Evolutionary conservation across 108 stramenopile species (phyloP).

Genomic region (Nitzschia putrida): DNA sequence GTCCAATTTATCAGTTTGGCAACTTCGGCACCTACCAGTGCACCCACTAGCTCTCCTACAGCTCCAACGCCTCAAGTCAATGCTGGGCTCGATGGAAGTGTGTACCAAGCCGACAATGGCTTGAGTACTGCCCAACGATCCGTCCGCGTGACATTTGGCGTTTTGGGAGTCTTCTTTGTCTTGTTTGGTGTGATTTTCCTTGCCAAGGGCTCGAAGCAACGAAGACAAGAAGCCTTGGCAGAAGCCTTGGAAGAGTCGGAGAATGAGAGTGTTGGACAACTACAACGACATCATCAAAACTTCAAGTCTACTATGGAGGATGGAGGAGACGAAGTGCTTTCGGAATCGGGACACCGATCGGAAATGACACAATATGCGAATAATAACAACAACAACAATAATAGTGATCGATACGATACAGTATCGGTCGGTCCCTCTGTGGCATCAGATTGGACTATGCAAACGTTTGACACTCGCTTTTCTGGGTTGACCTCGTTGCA

Average conservation of each 20-base stretch:
- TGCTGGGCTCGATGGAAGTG: not conserved
- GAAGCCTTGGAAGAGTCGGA: no score
- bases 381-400: no score
- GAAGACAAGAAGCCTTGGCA: not conserved
- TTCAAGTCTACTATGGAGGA: no score
- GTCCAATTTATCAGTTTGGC: not conserved
- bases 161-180: conserved; percentile 9
- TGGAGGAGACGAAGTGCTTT: not conserved
- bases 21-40: not conserved
- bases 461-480: not conserved
- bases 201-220: not conserved
- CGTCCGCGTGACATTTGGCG: not conserved
- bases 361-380: conserved; percentile 22
- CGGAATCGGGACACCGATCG: not conserved
- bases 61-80: not conserved
- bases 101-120: not conserved
- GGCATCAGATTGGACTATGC: conserved; percentile 19
- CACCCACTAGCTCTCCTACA: conserved; percentile 2
- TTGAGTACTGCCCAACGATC: not conserved
- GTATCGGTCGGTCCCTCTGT: conserved; percentile 14
- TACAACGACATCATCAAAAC: no score
- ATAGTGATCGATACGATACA: conserved; percentile 5
- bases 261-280: not conserved
- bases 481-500: not conserved
- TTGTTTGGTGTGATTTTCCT: not conserved